phyloP scores from a whole-genome alignment of 176 grass and related monocot species.

The Juncus effusus region DNA sequence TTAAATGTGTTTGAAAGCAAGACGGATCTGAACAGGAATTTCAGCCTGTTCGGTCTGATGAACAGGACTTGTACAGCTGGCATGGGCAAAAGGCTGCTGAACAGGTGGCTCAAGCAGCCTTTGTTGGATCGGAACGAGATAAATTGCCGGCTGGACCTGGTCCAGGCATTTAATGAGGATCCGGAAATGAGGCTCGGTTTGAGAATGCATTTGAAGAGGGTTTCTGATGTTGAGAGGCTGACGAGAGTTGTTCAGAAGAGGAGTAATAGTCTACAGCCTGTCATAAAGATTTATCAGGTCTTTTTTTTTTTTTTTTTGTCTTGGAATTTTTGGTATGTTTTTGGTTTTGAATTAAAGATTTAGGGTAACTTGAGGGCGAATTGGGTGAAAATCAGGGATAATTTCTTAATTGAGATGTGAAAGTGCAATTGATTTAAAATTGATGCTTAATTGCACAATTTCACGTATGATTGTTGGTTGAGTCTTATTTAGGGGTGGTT shows the following conservation, averaged over 20 bases:
- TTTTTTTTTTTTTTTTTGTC: constrained; percentile 6
- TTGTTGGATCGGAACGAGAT: constrained; percentile 80
- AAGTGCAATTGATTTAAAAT: too few relatives aligned
- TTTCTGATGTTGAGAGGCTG: constrained; percentile 78
- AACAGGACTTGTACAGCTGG: constrained; percentile 96
- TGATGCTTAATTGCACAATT: too few relatives aligned
- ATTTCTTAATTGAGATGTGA: too few relatives aligned
- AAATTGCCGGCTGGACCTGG: constrained; percentile 77
- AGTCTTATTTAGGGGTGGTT: too few relatives aligned
- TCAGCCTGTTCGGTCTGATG: constrained; percentile 97
- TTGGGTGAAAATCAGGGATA: too few relatives aligned
- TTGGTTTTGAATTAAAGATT: too few relatives aligned
- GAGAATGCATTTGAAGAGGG: constrained; percentile 76
- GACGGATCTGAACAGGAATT: constrained; percentile 94
- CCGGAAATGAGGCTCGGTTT: constrained; percentile 73
- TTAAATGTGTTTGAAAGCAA: constrained; percentile 85
- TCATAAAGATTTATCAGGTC: constrained; percentile 96
- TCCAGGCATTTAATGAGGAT: constrained; percentile 87
- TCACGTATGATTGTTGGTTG: too few relatives aligned
- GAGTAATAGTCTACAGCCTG: constrained; percentile 67
- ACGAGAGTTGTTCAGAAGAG: constrained; percentile 57
- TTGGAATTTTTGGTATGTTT: too few relatives aligned
- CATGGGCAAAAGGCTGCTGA: constrained; percentile 90
- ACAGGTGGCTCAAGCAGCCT: constrained; percentile 93
- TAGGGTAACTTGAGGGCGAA: too few relatives aligned